These are phyloP conservation scores for Fusarium ambrosium DNA, from an alignment of 2,329 filamentous ascomycete genomes.

Conservation along the genomic window DNA sequence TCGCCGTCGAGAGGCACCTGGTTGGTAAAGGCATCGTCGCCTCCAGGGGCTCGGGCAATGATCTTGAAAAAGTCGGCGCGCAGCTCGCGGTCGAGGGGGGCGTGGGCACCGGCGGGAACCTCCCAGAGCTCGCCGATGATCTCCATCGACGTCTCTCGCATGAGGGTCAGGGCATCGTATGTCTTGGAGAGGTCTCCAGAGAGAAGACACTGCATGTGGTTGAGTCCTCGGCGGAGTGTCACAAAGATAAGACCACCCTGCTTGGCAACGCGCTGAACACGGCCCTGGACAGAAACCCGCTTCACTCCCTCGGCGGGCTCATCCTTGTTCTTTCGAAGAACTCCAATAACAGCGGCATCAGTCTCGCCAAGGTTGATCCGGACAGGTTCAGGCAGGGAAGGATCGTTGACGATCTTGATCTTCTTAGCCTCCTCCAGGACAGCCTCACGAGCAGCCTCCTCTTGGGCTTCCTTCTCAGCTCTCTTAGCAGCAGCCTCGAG, in stretches of 20 bases:
- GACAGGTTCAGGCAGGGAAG: conserved; percentile 78
- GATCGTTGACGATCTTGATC: conserved; percentile 67
- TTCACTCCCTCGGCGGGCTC: conserved; percentile 42
- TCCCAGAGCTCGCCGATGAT: conserved; percentile 87
- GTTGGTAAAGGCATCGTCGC: conserved; percentile 93
- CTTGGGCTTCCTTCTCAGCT: conserved; percentile 45
- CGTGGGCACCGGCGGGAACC: conserved; percentile 83
- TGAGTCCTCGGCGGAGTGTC: conserved; percentile 83
- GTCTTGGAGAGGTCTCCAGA: conserved; percentile 84
- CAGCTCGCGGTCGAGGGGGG: conserved; percentile 87
- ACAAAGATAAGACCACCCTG: conserved; percentile 91
- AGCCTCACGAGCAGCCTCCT: conserved; percentile 39
- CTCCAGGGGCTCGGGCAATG: conserved; percentile 78
- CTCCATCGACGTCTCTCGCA: conserved; percentile 87
- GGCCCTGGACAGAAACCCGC: conserved; percentile 82
- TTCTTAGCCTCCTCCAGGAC: conserved; percentile 48
- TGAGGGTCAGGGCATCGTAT: conserved; percentile 90
- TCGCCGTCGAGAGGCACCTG: conserved; percentile 56
- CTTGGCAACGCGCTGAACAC: conserved; percentile 83
- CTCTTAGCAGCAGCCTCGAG: conserved; percentile 43
- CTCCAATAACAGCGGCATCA: conserved; percentile 47
- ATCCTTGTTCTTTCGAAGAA: conserved; percentile 52
- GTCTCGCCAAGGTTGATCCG: conserved; percentile 78
- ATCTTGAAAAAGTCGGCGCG: conserved; percentile 92
- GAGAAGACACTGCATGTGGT: conserved; percentile 72